A percentile compares a stretch with the other conserved stretches of the same genome.
Conservation (phyloP, 495 filamentous ascomycete genomes). For the Tuber magnatum region DNA sequence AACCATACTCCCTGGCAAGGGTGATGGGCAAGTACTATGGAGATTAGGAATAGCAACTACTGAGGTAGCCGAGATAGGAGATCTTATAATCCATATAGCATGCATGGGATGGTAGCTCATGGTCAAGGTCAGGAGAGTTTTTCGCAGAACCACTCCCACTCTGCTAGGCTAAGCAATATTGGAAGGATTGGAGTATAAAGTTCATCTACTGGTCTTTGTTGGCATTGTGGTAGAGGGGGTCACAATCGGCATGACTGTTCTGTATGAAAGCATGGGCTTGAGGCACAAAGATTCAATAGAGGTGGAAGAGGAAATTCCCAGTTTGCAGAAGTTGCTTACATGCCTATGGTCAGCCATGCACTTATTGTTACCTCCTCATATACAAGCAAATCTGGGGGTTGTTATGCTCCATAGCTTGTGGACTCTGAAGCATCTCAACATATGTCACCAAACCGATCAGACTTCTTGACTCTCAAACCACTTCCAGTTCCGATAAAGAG, state of each 20-base stretch:
- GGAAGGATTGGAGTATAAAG: background rate
- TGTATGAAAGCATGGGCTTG: background rate
- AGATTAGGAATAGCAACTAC: background rate
- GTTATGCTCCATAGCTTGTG: background rate
- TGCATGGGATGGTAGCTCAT: too few relatives aligned
- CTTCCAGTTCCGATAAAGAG: background rate
- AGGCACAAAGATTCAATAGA: background rate
- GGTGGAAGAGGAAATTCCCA: background rate
- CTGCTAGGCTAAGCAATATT: background rate
- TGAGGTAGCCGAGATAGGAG: background rate
- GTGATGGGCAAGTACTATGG: rapidly evolving
- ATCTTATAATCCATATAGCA: background rate
- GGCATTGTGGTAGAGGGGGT: background rate
- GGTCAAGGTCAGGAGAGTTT: background rate
- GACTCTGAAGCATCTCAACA: background rate
- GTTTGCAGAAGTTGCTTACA: background rate
- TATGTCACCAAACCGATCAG: background rate
- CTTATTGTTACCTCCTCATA: background rate
- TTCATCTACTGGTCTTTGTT: background rate
- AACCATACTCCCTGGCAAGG: background rate
- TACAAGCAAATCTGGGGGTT: background rate
- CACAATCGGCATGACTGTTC: background rate
- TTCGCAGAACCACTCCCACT: background rate
- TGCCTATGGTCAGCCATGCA: background rate
- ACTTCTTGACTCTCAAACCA: background rate